Evolutionary conservation across 208 protist species (phyloP).

Genomic region (Angomonas desouzai): DNA sequence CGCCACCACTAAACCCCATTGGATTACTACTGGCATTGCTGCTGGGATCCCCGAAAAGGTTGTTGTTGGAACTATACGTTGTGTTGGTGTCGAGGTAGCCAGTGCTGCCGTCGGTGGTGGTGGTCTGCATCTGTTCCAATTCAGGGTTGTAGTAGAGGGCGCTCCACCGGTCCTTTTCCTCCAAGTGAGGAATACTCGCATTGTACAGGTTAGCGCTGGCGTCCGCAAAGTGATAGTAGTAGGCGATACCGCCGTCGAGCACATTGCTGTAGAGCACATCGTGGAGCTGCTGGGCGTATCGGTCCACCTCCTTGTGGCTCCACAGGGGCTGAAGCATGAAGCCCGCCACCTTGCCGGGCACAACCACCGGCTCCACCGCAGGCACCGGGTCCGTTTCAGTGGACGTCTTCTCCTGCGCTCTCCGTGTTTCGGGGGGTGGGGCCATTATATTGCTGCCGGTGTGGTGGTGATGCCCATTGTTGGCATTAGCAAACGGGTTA

Average conservation of each 20-base stretch:
- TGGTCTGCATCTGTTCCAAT: slow-evolving; percentile 6
- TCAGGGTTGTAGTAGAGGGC: slow-evolving; percentile 21
- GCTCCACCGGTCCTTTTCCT: slow-evolving; percentile 39
- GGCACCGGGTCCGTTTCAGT: background rate
- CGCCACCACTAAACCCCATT: background rate
- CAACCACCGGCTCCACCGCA: background rate
- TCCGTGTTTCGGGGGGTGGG: background rate
- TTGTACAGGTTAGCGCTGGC: slow-evolving; percentile 51
- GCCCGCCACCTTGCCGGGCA: background rate
- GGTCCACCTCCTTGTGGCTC: slow-evolving; percentile 25
- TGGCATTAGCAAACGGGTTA: background rate
- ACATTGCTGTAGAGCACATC: slow-evolving; percentile 33
- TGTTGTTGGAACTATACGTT: slow-evolving; percentile 6
- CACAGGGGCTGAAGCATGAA: background rate
- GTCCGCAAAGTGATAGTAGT: slow-evolving; percentile 63
- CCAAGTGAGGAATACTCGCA: slow-evolving; percentile 32
- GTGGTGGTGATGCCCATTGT: background rate
- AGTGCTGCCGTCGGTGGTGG: background rate
- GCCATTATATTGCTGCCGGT: background rate
- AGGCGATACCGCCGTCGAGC: slow-evolving; percentile 37
- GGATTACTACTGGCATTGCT: background rate
- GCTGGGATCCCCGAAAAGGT: background rate
- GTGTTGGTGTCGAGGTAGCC: slow-evolving; percentile 8
- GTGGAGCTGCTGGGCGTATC: slow-evolving; percentile 28
- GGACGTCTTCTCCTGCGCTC: background rate